These are phyloP conservation scores for Populus pruinosa DNA, from an alignment of 345 rosid species.

Conservation along the genomic window DNA sequence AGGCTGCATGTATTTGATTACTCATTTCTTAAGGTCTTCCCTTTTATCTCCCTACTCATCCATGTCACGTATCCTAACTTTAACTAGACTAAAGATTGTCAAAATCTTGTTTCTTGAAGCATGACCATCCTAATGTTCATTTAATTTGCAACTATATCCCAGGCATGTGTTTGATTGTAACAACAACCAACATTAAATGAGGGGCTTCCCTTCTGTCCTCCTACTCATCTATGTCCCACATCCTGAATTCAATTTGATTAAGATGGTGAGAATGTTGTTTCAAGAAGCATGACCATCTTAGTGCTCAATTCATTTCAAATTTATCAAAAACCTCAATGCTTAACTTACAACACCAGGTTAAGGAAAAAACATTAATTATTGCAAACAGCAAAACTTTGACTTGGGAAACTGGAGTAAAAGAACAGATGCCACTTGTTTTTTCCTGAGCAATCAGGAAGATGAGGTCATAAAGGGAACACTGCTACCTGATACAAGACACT, in stretches of 20 bases:
- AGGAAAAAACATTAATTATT: not conserved
- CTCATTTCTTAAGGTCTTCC: not conserved
- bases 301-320: not conserved
- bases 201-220: not conserved
- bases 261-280: not conserved
- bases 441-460: not conserved
- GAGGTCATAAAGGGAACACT: conserved; percentile 9
- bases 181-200: not conserved
- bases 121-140: not conserved
- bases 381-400: not conserved
- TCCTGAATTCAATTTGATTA: not conserved
- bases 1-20: not conserved
- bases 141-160: not conserved
- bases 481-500: conserved; percentile 80
- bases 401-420: not conserved
- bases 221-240: not conserved
- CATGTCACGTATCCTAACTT: not conserved
- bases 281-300: not conserved
- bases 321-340: conserved; percentile 9
- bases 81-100: not conserved
- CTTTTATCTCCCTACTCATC: not conserved
- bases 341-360: not conserved
- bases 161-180: not conserved
- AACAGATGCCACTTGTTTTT: not conserved
- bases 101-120: not conserved